These are phyloP conservation scores for Cotoneaster glaucophyllus DNA, from an alignment of 306 rosid genomes.

Conservation along the genomic window DNA sequence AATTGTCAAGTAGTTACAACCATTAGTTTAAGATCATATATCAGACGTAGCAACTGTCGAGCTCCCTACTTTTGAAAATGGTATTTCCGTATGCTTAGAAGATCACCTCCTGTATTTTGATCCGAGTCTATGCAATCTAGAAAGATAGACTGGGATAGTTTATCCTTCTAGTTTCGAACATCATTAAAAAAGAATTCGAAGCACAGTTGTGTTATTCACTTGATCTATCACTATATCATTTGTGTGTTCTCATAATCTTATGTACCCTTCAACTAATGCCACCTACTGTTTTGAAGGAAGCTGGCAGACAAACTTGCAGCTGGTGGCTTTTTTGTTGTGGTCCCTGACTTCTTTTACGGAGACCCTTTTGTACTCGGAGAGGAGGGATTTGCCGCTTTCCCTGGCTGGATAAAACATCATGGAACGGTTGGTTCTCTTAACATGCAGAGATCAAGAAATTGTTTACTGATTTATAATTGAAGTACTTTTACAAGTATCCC, in stretches of 20 bases:
- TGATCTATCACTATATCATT: background rate
- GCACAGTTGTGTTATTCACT: background rate
- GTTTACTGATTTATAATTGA: background rate
- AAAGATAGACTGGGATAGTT: background rate
- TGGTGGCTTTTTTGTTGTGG: slow-evolving; percentile 47
- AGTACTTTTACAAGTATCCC: background rate
- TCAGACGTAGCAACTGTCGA: background rate
- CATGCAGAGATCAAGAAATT: background rate
- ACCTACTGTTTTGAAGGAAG: slow-evolving; percentile 34
- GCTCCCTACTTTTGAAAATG: background rate
- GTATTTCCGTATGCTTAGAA: background rate
- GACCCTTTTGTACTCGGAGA: slow-evolving; percentile 42
- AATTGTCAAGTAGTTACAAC: background rate
- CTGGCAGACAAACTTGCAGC: slow-evolving; percentile 52
- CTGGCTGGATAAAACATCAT: slow-evolving; percentile 37
- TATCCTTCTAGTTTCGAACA: background rate
- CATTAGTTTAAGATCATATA: background rate
- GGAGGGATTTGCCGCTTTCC: slow-evolving; percentile 13
- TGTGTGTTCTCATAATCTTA: background rate
- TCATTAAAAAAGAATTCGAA: background rate
- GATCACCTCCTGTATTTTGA: background rate
- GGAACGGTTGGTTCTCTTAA: slow-evolving; percentile 29
- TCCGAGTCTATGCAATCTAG: background rate
- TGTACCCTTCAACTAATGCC: background rate
- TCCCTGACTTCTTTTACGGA: slow-evolving; percentile 54